Evolutionary conservation across 176 grass and related monocot species (phyloP).

Genomic region (Paspalum vaginatum): DNA sequence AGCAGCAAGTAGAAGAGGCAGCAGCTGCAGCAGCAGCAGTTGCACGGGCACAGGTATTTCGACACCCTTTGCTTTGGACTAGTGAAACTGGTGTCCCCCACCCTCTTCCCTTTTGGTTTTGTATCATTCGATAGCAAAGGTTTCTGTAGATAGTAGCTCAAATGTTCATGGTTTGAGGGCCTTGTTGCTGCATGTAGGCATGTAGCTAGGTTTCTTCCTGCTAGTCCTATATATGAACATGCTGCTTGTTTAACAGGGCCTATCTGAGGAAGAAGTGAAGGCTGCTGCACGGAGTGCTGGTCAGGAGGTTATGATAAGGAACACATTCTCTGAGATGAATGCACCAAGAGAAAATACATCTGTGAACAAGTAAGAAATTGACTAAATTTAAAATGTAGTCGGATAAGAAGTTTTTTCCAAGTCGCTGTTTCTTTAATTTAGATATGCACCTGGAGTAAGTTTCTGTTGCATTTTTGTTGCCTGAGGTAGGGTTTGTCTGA

Average conservation of each 20-base stretch:
- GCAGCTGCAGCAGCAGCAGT: conserved; percentile 73
- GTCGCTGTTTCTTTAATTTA: not conserved
- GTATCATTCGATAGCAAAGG: not conserved
- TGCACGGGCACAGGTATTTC: conserved; percentile 86
- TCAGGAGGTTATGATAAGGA: conserved; percentile 99
- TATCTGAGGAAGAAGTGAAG: conserved; percentile 96
- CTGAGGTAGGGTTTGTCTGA: conserved; percentile 14
- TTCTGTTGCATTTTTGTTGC: not conserved
- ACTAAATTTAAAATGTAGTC: conserved; percentile 6
- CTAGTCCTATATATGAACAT: conserved; percentile 26
- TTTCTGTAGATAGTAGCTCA: not conserved
- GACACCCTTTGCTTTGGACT: conserved; percentile 11
- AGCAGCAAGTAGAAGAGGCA: conserved; percentile 94
- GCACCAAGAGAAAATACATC: conserved; percentile 82
- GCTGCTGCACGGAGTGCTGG: conserved; percentile 84
- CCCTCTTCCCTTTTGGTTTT: not conserved
- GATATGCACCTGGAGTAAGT: conserved; percentile 24
- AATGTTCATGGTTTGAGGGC: not conserved
- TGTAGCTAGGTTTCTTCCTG: not conserved
- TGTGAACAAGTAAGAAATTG: conserved; percentile 85
- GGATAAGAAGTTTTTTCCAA: not conserved
- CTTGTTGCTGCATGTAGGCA: conserved; percentile 23
- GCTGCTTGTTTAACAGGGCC: conserved; percentile 68
- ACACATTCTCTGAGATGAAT: conserved; percentile 98
- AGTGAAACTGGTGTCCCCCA: not conserved